Evolutionary conservation across 192 early-diverging fungal species (phyloP).

Genomic region (Coemansia sp.): DNA sequence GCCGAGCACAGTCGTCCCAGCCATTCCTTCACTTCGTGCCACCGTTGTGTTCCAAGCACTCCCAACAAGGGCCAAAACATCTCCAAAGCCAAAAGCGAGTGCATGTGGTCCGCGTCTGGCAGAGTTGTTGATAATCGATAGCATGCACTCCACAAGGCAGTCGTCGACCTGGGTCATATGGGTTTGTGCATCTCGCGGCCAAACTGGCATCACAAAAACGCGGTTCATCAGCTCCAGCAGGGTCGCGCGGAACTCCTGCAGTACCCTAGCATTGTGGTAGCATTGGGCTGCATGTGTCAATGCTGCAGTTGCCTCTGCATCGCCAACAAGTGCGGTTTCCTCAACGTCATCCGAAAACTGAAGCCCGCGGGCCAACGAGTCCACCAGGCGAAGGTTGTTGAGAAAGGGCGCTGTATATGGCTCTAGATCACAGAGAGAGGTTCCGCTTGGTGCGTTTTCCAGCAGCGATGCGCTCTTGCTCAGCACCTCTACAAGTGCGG

Average conservation of each 20-base stretch:
- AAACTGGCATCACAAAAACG: slow-evolving; percentile 11
- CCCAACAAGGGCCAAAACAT: slow-evolving; percentile 20
- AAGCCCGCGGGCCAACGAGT: slow-evolving; percentile 41
- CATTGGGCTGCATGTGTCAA: slow-evolving; percentile 29
- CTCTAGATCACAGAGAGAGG: slow-evolving; percentile 11
- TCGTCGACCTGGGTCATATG: slow-evolving; percentile 22
- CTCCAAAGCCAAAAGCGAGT: slow-evolving; percentile 24
- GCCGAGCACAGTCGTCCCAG: slow-evolving; percentile 3
- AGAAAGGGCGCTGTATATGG: slow-evolving; percentile 21
- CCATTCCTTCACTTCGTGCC: slow-evolving; percentile 4
- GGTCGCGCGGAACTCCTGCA: slow-evolving; percentile 20
- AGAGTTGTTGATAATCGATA: slow-evolving; percentile 31
- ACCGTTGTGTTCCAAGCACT: slow-evolving; percentile 24
- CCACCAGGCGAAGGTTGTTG: slow-evolving; percentile 27
- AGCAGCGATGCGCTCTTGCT: slow-evolving; percentile 10
- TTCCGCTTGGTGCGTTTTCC: slow-evolving; percentile 9
- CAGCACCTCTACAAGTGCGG: slow-evolving; percentile 16
- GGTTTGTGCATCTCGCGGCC: slow-evolving; percentile 9
- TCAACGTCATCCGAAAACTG: slow-evolving; percentile 49
- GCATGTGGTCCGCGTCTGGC: slow-evolving; percentile 44
- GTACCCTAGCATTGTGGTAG: slow-evolving; percentile 23
- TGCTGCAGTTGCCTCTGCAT: slow-evolving; percentile 11
- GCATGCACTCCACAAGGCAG: slow-evolving; percentile 26
- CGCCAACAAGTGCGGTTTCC: slow-evolving; percentile 41
- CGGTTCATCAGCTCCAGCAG: slow-evolving; percentile 18